Base-by-base conservation (phyloP, 208 protist species). In the Leishmania amazonensis region DNA sequence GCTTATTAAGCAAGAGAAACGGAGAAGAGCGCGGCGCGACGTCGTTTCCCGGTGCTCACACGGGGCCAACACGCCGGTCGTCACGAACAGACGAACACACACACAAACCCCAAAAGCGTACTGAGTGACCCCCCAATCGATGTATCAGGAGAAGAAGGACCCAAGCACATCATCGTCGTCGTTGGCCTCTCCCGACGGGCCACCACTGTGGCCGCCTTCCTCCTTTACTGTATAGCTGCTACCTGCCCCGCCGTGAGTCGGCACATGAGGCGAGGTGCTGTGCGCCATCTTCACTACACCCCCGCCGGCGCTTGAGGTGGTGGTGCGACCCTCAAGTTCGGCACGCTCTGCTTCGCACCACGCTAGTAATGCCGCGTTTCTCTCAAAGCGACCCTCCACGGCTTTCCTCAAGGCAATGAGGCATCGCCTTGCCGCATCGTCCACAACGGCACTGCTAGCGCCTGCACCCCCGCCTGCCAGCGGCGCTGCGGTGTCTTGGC, bases 341-440 rank as follows among this genome's bases (percentile, higher is more conserved):
- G 72, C 80, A 51, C 83, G 84, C 84, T 96, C 88, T 49, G 84
- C 84, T 31, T 90, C 89, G 62, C 92, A 89, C 93, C 93, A 96
- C 72, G 87, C 81, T 13, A 84, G 84, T 5, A 96, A 77, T 35
- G 89, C 74, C 11, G 70, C 62, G 17, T 88, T 90, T 35, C 79
- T 79, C 35, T 89, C 93, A 19, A 95, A 88, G 38, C 81, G 74
- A 17, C 76, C 81, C 54, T 91, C 86, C 9, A 90, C 85, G 2
- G 84, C 85, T 53, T 92, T 91, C 54, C 86, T 85, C 38, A 95
- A 38, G 7, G 83, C 74, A 3, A 81, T 83, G 53, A 93, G 76
- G 42, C 75, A 79, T 8, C 91, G 85, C 21, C 80, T 86, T 40
- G 82, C 78, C 45, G 81, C 83, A 60, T 85, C 84, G 75, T 89